Evolutionary conservation across 2,329 filamentous ascomycete genomes (phyloP), one percentile per base, ranked within the genome.

Genomic region (Sporothrix sp.): DNA sequence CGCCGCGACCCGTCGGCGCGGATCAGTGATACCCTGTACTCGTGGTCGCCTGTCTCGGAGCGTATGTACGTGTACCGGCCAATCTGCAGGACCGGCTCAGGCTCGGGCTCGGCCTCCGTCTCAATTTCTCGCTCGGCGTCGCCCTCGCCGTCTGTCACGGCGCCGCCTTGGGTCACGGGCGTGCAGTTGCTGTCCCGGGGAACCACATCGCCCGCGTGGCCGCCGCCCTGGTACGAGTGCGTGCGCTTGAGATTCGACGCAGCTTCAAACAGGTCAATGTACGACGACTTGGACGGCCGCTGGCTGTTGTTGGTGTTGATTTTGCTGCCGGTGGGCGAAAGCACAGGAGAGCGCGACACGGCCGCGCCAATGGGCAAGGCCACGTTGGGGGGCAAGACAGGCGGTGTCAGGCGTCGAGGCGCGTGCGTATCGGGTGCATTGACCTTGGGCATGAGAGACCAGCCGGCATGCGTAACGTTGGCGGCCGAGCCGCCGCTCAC

Each of bases 1-100:
- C 44, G 44, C 10, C 44, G 51, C 20, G 50, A 33, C 2, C 54
- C 52, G 14, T 56, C 53, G 14, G 51, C 38, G 23, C 52, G 48
- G 28, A 58, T 57, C 21, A 60, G 51, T 2, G 54, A 52, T 2
- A 18, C 38, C 13, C 51, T 43, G 36, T 53, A 44, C 7, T 49
- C 45, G 27, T 50, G 37, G 20, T 58, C 58, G 43, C 56, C 58
- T 7, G 43, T 36, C 16, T 54, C 58, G n/a, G 58, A 59, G 8
- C 59, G 56, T 6, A 60, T 44, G 38, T 60, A 59, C 7, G 57
- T 60, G 46, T 58, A 58, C 21, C 56, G 54, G 20, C 59, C 59
- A 21, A 61, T 58, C 36, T 57, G 57, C 32, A 60, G 40, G 20
- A 60, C 43, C 1, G 56, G 57, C 7, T 57, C 48, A 13, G 52